Percentiles rank a stretch among this genome's conserved stretches.
Evolutionary conservation across 2,329 filamentous ascomycete species (phyloP).

Genomic region (Xylaria sp.): DNA sequence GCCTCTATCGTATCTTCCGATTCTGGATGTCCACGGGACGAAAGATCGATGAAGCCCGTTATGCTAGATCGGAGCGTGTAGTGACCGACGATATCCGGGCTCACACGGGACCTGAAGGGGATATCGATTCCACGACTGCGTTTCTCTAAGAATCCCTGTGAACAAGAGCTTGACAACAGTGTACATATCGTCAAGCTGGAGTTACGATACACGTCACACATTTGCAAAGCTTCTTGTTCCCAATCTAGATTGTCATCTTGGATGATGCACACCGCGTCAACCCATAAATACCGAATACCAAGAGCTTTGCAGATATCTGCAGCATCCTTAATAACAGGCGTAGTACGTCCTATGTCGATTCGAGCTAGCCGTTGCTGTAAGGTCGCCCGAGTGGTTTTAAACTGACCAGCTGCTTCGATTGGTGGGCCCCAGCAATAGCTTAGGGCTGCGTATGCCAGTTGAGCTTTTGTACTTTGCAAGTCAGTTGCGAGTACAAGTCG

Average conservation of each 20-base stretch:
- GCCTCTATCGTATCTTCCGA: background rate
- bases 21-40: background rate
- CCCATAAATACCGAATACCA: slow-evolving; percentile 13
- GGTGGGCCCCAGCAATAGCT: slow-evolving; percentile 14
- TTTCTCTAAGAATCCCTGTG: slow-evolving; percentile 4
- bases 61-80: background rate
- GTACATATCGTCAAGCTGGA: background rate
- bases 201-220: slow-evolving; percentile 1
- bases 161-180: background rate
- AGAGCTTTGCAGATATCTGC: slow-evolving; percentile 1
- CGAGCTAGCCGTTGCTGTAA: slow-evolving; percentile 1
- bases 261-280: slow-evolving; percentile 18
- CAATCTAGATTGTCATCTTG: slow-evolving; percentile 7
- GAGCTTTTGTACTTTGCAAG: background rate
- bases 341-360: background rate
- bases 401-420: background rate
- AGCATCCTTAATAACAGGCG: slow-evolving; percentile 9
- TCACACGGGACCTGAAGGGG: slow-evolving; percentile 1
- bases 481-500: background rate
- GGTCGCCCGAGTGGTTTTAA: background rate
- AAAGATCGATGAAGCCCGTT: background rate
- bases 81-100: background rate
- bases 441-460: background rate
- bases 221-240: slow-evolving; percentile 1
- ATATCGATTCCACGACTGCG: background rate